Conservation (phyloP, 495 filamentous ascomycete species). For the Glutinoglossum americanum region DNA sequence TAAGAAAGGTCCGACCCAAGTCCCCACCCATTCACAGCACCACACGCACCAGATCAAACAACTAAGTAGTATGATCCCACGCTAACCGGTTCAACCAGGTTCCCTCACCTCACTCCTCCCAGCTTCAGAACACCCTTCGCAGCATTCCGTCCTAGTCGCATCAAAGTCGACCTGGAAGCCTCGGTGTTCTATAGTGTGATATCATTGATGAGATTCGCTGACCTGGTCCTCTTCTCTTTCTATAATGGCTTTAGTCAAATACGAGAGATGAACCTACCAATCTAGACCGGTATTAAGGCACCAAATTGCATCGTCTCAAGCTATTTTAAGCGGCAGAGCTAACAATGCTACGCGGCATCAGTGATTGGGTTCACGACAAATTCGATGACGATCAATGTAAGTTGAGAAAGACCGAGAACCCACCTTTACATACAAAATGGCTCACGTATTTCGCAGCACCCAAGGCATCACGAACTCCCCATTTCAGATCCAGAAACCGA, state of each 20-base stretch:
- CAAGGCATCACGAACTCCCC: not conserved
- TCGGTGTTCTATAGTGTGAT: slow-evolving; percentile 1
- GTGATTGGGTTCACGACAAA: slow-evolving; percentile 1
- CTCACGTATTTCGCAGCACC: not conserved
- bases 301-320: not conserved
- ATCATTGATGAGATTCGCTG: not conserved
- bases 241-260: not conserved
- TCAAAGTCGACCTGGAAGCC: slow-evolving; percentile 1
- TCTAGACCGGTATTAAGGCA: not conserved
- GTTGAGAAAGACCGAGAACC: not conserved
- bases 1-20: not conserved
- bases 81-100: not conserved
- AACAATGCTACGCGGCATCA: not conserved
- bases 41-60: not conserved
- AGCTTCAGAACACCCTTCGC: not conserved
- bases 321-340: not conserved
- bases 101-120: slow-evolving; percentile 1
- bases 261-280: slow-evolving; percentile 1
- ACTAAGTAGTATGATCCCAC: not conserved
- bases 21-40: not conserved
- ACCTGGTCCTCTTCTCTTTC: slow-evolving; percentile 1
- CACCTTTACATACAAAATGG: not conserved
- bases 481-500: not conserved
- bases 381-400: not conserved
- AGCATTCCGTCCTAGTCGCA: not conserved